These are phyloP conservation scores for Trichosporon inkin DNA, from an alignment of 1,284 basidiomycete genomes.

Conservation along the genomic window DNA sequence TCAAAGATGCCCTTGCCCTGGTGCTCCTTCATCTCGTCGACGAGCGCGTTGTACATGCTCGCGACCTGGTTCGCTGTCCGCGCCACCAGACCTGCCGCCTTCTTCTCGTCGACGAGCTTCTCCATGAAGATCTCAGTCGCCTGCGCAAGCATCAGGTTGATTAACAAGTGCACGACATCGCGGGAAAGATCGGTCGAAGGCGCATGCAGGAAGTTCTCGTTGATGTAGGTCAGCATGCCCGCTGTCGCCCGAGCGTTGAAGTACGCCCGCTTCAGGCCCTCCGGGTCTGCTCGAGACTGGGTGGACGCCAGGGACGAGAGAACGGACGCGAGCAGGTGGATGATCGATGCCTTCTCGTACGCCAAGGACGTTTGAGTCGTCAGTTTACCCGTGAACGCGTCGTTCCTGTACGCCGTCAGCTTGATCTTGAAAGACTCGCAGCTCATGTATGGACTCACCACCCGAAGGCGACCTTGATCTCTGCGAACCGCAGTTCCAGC, in stretches of 20 bases:
- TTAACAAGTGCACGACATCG: constrained; percentile 89
- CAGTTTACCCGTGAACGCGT: constrained; percentile 90
- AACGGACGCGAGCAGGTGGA: constrained; percentile 93
- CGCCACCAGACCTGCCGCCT: constrained; percentile 69
- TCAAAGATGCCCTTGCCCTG: constrained; percentile 93
- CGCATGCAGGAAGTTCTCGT: constrained; percentile 98
- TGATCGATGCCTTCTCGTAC: constrained; percentile 95
- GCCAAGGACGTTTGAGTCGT: constrained; percentile 95
- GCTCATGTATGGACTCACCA: constrained; percentile 56
- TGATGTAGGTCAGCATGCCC: constrained; percentile 97
- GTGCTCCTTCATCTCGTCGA: constrained; percentile 91
- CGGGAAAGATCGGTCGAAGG: constrained; percentile 94
- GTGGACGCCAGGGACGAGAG: constrained; percentile 83
- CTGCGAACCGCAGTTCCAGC: constrained; percentile 92
- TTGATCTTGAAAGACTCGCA: not conserved
- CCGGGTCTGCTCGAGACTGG: constrained; percentile 63
- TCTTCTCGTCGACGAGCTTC: constrained; percentile 88
- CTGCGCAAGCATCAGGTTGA: constrained; percentile 81
- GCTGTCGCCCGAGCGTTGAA: constrained; percentile 88
- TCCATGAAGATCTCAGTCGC: constrained; percentile 96
- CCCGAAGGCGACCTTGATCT: constrained; percentile 90
- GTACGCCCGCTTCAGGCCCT: constrained; percentile 93
- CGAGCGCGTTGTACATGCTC: constrained; percentile 69
- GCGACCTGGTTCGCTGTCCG: constrained; percentile 84
- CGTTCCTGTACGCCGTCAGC: constrained; percentile 57